Evolutionary conservation across 805 yeast species (phyloP).

Genomic region (Starmera dryadoides): DNA sequence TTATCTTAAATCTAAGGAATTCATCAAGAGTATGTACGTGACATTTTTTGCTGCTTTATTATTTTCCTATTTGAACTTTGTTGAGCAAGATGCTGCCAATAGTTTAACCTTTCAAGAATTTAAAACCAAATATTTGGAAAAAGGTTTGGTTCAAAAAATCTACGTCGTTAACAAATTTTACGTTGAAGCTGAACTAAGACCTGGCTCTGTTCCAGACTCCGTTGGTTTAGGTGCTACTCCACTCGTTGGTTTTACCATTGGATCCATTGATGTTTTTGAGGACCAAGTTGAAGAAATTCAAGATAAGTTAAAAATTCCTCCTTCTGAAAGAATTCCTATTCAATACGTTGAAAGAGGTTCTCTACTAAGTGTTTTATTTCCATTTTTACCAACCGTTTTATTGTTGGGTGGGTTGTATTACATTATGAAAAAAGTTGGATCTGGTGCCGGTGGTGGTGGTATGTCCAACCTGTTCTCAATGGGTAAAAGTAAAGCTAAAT

Average conservation of each 20-base stretch:
- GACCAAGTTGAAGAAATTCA: slow-evolving; percentile 72
- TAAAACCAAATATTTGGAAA: slow-evolving; percentile 67
- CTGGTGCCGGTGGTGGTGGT: slow-evolving; percentile 44
- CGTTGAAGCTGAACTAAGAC: slow-evolving; percentile 64
- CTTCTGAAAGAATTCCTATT: slow-evolving; percentile 71
- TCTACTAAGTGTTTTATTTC: slow-evolving; percentile 53
- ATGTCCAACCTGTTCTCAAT: slow-evolving; percentile 67
- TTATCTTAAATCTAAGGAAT: slow-evolving; percentile 36
- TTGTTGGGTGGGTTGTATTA: slow-evolving; percentile 65
- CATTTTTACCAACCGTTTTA: slow-evolving; percentile 74
- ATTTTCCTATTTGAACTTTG: slow-evolving; percentile 26
- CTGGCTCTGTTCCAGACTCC: slow-evolving; percentile 23
- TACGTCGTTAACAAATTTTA: slow-evolving; percentile 64
- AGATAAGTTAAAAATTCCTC: slow-evolving; percentile 58
- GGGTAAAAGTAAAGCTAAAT: slow-evolving; percentile 73
- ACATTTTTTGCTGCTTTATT: slow-evolving; percentile 31
- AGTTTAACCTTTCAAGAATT: slow-evolving; percentile 72
- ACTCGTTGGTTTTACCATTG: slow-evolving; percentile 71
- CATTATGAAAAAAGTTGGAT: slow-evolving; percentile 34
- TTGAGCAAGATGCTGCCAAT: slow-evolving; percentile 17
- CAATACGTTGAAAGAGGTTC: slow-evolving; percentile 64
- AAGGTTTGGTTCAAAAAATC: slow-evolving; percentile 69
- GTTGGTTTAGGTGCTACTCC: slow-evolving; percentile 28
- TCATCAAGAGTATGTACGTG: slow-evolving; percentile 28
- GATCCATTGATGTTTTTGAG: slow-evolving; percentile 81